Base-by-base conservation (phyloP, 78 protist genomes). In the Monocercomonoides exilis region DNA sequence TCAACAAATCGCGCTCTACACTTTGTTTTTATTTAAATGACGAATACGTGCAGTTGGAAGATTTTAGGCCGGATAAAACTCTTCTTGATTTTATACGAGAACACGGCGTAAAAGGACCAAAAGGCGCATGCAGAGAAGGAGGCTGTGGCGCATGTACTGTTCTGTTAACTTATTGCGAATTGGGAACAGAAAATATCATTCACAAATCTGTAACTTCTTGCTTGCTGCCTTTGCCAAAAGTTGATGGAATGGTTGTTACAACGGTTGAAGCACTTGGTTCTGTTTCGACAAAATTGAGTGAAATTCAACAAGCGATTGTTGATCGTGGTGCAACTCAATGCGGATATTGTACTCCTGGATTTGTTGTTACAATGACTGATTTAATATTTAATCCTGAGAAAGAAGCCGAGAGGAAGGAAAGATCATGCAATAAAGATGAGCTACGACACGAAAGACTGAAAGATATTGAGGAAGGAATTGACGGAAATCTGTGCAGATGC, bases 401-500 rank as follows among this genome's bases (percentile, higher is more conserved):
- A 32, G 6, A 80, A 80, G 44, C 82, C 5, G 44, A 80, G 6
- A 29, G 11, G 5, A 21, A 21, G 21, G 70, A 54, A 54, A 54
- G 21, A 21, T 21, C 11, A 11, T 29, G 38, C 38, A 21, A 54
- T 21, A 54, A 54, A 21, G 44, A 29, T 6, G 11, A 21, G 6
- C 4, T 4, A 79, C 21, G 82, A 33, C 5, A 38, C 5, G 21
- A 54, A 21, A 21, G 38, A 32, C 11, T 79, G 43, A 33, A 43
- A 6, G 90, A 92, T 36, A 33, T 94, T 29, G 96, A 95, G 88
- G 54, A 87, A 21, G 2, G 81, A 32, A 44, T 96, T 54, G 95
- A 95, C 36, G 98, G 98, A 77, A 96, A 97, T 87, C 44, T 96
- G 2, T 97, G 99, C 85, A 90, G 99, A 54, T 97, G 99, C 93